phyloP scores from a whole-genome alignment of 2,329 filamentous ascomycete species.

The Fusarium zealandicum region DNA sequence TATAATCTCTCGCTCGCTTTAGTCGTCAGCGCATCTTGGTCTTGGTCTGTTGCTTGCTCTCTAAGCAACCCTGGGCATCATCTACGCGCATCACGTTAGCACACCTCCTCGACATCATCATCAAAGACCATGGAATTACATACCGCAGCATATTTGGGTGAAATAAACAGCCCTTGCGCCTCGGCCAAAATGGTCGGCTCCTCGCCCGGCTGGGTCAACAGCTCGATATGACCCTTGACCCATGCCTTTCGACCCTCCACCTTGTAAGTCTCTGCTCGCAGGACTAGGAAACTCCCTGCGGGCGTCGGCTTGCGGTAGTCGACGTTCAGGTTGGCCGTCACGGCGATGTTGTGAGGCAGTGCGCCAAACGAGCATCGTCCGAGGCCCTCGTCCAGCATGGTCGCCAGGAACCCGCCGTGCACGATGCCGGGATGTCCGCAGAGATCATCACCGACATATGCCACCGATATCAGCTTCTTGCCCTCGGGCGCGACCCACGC shows the following conservation, averaged over 20 bases:
- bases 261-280: slow-evolving; percentile 80
- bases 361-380: slow-evolving; percentile 88
- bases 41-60: slow-evolving; percentile 7
- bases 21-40: slow-evolving; percentile 13
- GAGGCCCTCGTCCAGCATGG: slow-evolving; percentile 88
- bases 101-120: background rate
- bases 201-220: slow-evolving; percentile 68
- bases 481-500: slow-evolving; percentile 77
- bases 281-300: slow-evolving; percentile 77
- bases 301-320: slow-evolving; percentile 84
- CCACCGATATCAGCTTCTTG: slow-evolving; percentile 73
- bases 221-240: slow-evolving; percentile 88
- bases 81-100: slow-evolving; percentile 31
- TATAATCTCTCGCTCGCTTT: slow-evolving; percentile 19
- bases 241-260: slow-evolving; percentile 94
- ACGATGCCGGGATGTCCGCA: slow-evolving; percentile 92
- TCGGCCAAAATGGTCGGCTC: slow-evolving; percentile 75
- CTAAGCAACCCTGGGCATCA: slow-evolving; percentile 45
- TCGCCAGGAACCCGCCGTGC: slow-evolving; percentile 91
- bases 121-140: slow-evolving; percentile 44
- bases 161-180: slow-evolving; percentile 86
- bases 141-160: slow-evolving; percentile 82
- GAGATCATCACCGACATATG: slow-evolving; percentile 79
- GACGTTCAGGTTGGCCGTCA: slow-evolving; percentile 85
- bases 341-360: slow-evolving; percentile 81